Evolutionary conservation across 2,329 filamentous ascomycete species (phyloP).

Genomic region (Verticillium isaacii): DNA sequence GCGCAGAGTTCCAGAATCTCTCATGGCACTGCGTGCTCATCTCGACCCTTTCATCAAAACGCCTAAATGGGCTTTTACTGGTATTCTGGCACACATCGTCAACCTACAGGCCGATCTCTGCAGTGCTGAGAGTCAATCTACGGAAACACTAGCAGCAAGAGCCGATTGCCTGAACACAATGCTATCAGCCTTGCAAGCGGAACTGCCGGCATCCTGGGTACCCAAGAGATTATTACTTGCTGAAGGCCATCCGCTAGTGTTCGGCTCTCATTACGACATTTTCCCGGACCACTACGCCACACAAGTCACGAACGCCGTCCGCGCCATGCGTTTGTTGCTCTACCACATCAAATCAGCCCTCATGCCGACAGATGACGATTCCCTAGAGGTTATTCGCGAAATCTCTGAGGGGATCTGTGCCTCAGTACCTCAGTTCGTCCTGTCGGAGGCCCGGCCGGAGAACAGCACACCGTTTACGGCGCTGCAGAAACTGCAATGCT

Average conservation of each 20-base stretch:
- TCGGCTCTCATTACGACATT: slow-evolving; percentile 13
- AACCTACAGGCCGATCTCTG: background rate
- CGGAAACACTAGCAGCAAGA: too few species aligned
- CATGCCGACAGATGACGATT: background rate
- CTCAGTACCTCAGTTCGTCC: too few species aligned
- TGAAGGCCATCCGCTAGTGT: slow-evolving; percentile 4
- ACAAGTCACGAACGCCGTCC: slow-evolving; percentile 17
- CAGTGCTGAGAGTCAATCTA: too few species aligned
- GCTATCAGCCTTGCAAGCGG: too few species aligned
- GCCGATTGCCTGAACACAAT: too few species aligned
- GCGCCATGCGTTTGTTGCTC: slow-evolving; percentile 15
- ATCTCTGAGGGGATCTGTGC: too few species aligned
- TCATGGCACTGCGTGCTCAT: background rate
- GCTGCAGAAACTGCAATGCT: slow-evolving; percentile 14
- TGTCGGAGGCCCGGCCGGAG: background rate
- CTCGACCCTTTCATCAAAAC: slow-evolving; percentile 4
- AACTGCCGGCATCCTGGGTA: too few species aligned
- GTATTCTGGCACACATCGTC: background rate
- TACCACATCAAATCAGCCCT: slow-evolving; percentile 5
- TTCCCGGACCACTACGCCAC: slow-evolving; percentile 14
- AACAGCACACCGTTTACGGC: slow-evolving; percentile 12
- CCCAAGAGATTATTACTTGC: background rate
- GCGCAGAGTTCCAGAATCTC: background rate
- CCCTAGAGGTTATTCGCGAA: too few species aligned
- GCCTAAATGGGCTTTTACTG: slow-evolving; percentile 3